Percentiles rank a stretch among this genome's conserved stretches.
Evolutionary conservation across 257 asterid genomes (phyloP).

Genomic region (Nicotiana obtusifolia): DNA sequence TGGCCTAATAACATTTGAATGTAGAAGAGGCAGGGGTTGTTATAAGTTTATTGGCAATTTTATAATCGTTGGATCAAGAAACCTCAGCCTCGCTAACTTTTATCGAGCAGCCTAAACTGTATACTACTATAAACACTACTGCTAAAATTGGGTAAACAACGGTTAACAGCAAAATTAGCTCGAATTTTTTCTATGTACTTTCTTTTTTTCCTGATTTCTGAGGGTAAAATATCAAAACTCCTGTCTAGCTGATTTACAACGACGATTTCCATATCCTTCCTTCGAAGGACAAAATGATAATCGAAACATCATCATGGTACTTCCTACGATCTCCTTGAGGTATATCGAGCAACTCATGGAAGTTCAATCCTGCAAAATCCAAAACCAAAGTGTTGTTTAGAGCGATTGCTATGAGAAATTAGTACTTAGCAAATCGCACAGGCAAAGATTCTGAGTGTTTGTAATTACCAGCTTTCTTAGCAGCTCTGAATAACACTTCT

Average conservation of each 20-base stretch:
- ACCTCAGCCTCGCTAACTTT: constrained; percentile 7
- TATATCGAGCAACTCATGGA: constrained; percentile 74
- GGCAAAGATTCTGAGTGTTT: not conserved
- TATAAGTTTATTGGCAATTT: constrained; percentile 8
- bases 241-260: constrained; percentile 32
- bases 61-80: constrained; percentile 24
- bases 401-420: not conserved
- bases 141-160: constrained; percentile 15
- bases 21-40: not conserved
- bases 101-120: constrained; percentile 16
- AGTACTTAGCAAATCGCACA: not conserved
- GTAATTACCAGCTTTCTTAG: constrained; percentile 83
- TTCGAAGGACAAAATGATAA: constrained; percentile 82
- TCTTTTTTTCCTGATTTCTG: not conserved
- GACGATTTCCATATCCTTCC: constrained; percentile 94
- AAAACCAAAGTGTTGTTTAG: not conserved
- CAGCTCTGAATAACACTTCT: constrained; percentile 92
- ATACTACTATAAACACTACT: constrained; percentile 33
- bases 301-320: constrained; percentile 89
- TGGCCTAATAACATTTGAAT: not conserved
- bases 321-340: constrained; percentile 89
- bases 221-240: not conserved
- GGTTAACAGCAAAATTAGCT: not conserved
- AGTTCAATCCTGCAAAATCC: constrained; percentile 61
- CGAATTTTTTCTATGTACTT: constrained; percentile 14